These are phyloP conservation scores for Oenanthe sinensis DNA, from an alignment of 129 eudicot species.

Conservation along the genomic window DNA sequence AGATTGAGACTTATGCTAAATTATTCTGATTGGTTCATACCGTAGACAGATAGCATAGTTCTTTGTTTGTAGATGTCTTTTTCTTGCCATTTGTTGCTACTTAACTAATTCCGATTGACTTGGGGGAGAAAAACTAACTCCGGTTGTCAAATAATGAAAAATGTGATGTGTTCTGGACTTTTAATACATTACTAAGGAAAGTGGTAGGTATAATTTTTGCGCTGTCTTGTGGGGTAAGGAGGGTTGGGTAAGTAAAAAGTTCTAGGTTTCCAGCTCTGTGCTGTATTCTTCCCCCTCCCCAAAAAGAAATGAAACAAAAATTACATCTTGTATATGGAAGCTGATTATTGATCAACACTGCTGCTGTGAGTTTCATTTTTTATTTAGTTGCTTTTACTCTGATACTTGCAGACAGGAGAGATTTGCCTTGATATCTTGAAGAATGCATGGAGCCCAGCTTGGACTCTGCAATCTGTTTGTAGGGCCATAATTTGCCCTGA, in stretches of 20 bases:
- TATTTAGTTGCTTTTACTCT: not conserved
- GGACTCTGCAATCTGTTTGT: slow-evolving; percentile 97
- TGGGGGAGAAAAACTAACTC: no score
- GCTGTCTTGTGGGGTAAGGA: no score
- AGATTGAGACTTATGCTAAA: not conserved
- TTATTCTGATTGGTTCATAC: not conserved
- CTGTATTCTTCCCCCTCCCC: not conserved
- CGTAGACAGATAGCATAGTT: not conserved
- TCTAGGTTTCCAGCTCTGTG: no score
- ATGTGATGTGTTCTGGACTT: not conserved
- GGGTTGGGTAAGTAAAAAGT: no score
- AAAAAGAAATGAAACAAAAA: no score
- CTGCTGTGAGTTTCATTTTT: not conserved
- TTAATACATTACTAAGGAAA: not conserved
- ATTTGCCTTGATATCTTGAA: slow-evolving; percentile 96
- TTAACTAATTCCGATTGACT: not conserved
- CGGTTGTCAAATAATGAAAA: not conserved
- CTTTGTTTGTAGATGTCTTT: not conserved
- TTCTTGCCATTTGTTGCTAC: not conserved
- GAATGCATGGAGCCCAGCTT: slow-evolving; percentile 99
- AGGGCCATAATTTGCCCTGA: slow-evolving; percentile 95
- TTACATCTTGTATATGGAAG: no score
- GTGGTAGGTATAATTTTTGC: not conserved
- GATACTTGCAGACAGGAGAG: slow-evolving; percentile 72
- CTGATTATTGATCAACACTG: not conserved